Evolutionary conservation across 441 rosid genomes (phyloP).

Genomic region (Bruguiera hainesii): DNA sequence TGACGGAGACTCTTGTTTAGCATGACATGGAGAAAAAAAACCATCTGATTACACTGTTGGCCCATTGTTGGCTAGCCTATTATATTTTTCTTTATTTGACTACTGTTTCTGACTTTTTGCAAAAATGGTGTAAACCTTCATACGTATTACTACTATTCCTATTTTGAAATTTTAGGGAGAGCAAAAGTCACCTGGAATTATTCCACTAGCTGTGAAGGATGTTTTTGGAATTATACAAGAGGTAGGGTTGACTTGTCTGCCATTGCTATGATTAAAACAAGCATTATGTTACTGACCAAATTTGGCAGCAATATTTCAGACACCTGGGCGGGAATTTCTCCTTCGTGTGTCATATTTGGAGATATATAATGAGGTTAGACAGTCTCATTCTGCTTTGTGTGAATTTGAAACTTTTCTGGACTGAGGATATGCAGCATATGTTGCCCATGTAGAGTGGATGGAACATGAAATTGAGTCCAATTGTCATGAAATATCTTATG

Average conservation of each 20-base stretch:
- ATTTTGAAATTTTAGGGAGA: constrained; percentile 47
- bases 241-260: constrained; percentile 29
- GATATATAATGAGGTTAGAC: constrained; percentile 69
- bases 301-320: constrained; percentile 38
- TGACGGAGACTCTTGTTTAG: neutral
- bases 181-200: constrained; percentile 76
- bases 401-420: neutral
- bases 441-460: no score
- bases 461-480: no score
- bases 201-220: constrained; percentile 74
- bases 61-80: neutral
- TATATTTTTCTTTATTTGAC: neutral
- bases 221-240: constrained; percentile 77
- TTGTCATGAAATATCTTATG: neutral
- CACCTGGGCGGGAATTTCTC: constrained; percentile 69
- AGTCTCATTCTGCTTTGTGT: neutral
- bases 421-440: no score
- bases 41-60: neutral
- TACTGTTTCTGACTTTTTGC: neutral
- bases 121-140: constrained; percentile 5
- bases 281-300: constrained; percentile 6
- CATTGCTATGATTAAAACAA: constrained; percentile 1
- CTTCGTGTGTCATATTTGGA: constrained; percentile 80
- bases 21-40: neutral
- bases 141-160: constrained; percentile 3